Evolutionary conservation across 2,329 filamentous ascomycete genomes (phyloP), one percentile per base, ranked within the genome.

Genomic region (Nectriaceae sp.): DNA sequence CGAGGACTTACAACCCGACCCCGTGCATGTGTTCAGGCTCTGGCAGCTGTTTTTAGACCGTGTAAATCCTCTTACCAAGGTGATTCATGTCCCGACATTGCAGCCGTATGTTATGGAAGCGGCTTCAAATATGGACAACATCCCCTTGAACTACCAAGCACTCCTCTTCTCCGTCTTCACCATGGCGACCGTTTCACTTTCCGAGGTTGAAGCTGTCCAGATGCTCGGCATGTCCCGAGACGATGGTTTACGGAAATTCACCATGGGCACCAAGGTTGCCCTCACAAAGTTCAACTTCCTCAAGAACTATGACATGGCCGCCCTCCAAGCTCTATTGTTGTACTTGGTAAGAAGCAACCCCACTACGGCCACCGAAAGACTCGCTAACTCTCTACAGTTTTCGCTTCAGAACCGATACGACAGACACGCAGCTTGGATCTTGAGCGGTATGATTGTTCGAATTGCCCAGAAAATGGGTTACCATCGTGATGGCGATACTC

Each of bases 11-110:
- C 84, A 87, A 56, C 88, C 89, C 0, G 73, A 82, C 4, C 79
- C 84, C 0, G 76, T 82, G 11, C 82, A 89, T 26, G 80, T 88
- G 21, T 84, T 89, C 59, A 77, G 78, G 42, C 75, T 93, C 4
- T 93, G 89, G 89, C 85, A 90, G 63, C 74, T 83, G 8, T 91
- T 86, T 55, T 71, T 90, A 5, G 83, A 89, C 41, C 84, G 89
- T 52, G 83, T 92, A 46, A 88, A 92, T 59, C 88, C 88, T 0
- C 65, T 90, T 39, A 82, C 83, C 56, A 92, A 91, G 63, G 70
- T 82, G 39, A 83, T 90, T 20, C 89, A 93, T 62, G 79, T 86
- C 2, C 88, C 88, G 0, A 84, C 84, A 0, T 67, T 90, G 4
- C 84, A 90, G 59, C 77, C 79, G 2, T 77, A 80, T 39, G 72